Evolutionary conservation across 345 rosid genomes (phyloP).

Genomic region (Gossypium ekmanianum): DNA sequence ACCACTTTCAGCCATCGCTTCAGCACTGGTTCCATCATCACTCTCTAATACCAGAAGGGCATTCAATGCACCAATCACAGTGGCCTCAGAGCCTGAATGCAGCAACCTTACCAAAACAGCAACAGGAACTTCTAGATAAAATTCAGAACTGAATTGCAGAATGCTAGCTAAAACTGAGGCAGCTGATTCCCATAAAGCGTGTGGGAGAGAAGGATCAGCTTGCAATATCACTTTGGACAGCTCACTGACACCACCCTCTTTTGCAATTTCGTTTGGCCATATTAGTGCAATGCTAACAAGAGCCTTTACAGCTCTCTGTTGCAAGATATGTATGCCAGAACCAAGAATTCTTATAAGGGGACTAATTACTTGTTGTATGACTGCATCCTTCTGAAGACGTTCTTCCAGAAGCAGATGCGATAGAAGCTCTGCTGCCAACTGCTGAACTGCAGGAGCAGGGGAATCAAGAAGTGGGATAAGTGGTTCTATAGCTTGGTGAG

Average conservation of each 20-base stretch:
- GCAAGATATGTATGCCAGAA: constrained; percentile 81
- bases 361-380: constrained; percentile 74
- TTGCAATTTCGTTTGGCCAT: constrained; percentile 96
- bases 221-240: constrained; percentile 87
- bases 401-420: constrained; percentile 86
- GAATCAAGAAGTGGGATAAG: constrained; percentile 94
- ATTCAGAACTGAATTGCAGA: constrained; percentile 95
- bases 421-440: constrained; percentile 97
- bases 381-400: constrained; percentile 83
- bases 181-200: constrained; percentile 92
- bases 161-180: constrained; percentile 80
- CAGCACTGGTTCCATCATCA: constrained; percentile 93
- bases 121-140: constrained; percentile 89
- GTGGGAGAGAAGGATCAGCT: constrained; percentile 93
- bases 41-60: constrained; percentile 96
- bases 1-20: constrained; percentile 99
- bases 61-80: constrained; percentile 82
- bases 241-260: constrained; percentile 93
- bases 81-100: constrained; percentile 76
- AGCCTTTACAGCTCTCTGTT: constrained; percentile 98
- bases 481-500: constrained; percentile 90
- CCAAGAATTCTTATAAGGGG: constrained; percentile 84
- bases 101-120: constrained; percentile 93
- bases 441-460: constrained; percentile 88
- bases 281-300: constrained; percentile 81